phyloP scores from a whole-genome alignment of 768 basidiomycete genomes.

The Leccinellum rugosiceps region DNA sequence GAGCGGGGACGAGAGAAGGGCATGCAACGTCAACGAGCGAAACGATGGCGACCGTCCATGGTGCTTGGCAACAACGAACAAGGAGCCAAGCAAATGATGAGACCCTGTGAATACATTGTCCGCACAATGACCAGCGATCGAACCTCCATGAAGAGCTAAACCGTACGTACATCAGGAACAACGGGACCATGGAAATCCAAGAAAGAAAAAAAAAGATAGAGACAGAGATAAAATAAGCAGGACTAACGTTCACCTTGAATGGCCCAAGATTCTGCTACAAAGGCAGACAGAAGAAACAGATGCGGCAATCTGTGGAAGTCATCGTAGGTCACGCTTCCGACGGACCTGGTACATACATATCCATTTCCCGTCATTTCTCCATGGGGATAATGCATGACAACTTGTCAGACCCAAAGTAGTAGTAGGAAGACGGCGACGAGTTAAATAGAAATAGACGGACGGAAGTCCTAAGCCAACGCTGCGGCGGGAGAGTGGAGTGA shows the following conservation, averaged over 20 bases:
- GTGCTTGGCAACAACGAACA: neutral
- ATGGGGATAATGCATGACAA: neutral
- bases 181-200: neutral
- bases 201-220: neutral
- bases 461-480: neutral
- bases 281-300: neutral
- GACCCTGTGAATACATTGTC: neutral
- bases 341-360: neutral
- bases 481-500: neutral
- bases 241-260: neutral
- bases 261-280: no score
- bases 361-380: neutral
- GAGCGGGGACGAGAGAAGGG: no score
- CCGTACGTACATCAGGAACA: neutral
- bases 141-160: neutral
- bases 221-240: neutral
- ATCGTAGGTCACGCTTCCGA: no score
- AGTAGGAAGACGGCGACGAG: neutral
- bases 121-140: neutral
- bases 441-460: neutral
- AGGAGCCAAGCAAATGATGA: neutral
- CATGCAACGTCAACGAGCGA: no score
- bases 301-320: no score
- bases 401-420: neutral
- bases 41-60: no score